A percentile compares a stretch with the other conserved stretches of the same genome.
Conservation (phyloP, 768 basidiomycete species). For the Boletales sp. region DNA sequence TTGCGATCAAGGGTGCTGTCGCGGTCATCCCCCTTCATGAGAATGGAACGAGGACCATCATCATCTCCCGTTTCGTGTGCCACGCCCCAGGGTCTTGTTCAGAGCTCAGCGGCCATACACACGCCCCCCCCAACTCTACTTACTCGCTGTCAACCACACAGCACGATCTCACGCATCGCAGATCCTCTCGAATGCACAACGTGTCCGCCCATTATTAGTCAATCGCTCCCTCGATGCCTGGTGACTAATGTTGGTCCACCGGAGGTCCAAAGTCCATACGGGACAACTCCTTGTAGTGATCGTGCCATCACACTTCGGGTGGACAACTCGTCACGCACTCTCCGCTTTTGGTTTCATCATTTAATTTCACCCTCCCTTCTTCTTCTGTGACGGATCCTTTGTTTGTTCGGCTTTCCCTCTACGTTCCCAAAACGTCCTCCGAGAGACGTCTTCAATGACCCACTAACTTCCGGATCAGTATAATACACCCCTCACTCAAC, state of each 20-base stretch:
- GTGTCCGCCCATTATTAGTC: constrained; percentile 19
- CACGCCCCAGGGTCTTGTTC: constrained; percentile 26
- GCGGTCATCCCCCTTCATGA: constrained; percentile 20
- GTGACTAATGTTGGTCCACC: constrained; percentile 18
- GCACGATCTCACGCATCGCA: constrained; percentile 18
- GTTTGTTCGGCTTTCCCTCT: constrained; percentile 25
- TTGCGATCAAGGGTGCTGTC: constrained; percentile 27
- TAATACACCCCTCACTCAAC: constrained; percentile 20
- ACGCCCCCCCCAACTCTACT: constrained; percentile 12
- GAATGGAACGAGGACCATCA: constrained; percentile 22
- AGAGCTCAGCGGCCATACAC: constrained; percentile 20
- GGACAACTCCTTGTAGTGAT: constrained; percentile 20
- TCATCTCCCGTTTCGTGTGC: constrained; percentile 12
- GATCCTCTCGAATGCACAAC: constrained; percentile 21
- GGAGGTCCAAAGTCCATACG: constrained; percentile 16
- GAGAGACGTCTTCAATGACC: constrained; percentile 25
- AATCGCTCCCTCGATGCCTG: constrained; percentile 15
- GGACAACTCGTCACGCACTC: constrained; percentile 19
- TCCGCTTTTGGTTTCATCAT: constrained; percentile 28
- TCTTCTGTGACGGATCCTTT: constrained; percentile 29
- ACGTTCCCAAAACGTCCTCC: constrained; percentile 26
- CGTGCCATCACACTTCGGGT: constrained; percentile 27
- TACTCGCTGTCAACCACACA: constrained; percentile 14
- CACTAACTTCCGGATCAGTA: constrained; percentile 27
- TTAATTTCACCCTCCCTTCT: constrained; percentile 28